These are phyloP conservation scores for Verticillium longisporum DNA, from an alignment of 2,329 filamentous ascomycete genomes.

Conservation along the genomic window DNA sequence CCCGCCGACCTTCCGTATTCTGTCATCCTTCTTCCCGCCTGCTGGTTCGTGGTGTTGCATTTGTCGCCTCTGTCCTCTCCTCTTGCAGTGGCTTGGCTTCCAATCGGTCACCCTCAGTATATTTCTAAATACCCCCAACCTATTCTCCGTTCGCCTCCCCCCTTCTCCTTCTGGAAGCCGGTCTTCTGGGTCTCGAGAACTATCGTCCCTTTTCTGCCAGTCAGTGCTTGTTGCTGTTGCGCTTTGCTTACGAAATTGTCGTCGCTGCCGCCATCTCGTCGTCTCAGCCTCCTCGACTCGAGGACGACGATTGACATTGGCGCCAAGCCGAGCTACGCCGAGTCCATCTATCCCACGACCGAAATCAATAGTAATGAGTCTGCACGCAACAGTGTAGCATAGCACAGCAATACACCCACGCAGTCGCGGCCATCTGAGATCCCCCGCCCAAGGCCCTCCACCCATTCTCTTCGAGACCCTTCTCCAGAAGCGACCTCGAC, in stretches of 20 bases:
- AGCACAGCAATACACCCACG: background rate
- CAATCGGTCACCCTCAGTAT: background rate
- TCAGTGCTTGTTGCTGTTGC: background rate
- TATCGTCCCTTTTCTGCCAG: background rate
- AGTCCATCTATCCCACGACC: background rate
- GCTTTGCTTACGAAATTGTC: background rate
- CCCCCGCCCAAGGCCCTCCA: background rate
- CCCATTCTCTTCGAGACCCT: background rate
- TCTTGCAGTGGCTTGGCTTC: background rate
- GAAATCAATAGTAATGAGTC: background rate
- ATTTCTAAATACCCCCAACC: background rate
- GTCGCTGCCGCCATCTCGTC: background rate
- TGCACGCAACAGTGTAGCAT: background rate
- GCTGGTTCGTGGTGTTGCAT: background rate
- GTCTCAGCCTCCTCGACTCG: background rate
- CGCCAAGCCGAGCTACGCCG: background rate
- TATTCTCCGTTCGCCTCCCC: background rate
- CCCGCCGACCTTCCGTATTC: constrained; percentile 3
- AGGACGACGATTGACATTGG: background rate
- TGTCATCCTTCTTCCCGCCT: background rate
- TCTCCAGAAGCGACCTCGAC: background rate
- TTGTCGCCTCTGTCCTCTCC: background rate
- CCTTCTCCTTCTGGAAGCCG: constrained; percentile 7
- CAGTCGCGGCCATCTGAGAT: background rate
- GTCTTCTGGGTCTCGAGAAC: constrained; percentile 8